Evolutionary conservation across 2,329 filamentous ascomycete genomes (phyloP).

Genomic region (Penicillium sp.): DNA sequence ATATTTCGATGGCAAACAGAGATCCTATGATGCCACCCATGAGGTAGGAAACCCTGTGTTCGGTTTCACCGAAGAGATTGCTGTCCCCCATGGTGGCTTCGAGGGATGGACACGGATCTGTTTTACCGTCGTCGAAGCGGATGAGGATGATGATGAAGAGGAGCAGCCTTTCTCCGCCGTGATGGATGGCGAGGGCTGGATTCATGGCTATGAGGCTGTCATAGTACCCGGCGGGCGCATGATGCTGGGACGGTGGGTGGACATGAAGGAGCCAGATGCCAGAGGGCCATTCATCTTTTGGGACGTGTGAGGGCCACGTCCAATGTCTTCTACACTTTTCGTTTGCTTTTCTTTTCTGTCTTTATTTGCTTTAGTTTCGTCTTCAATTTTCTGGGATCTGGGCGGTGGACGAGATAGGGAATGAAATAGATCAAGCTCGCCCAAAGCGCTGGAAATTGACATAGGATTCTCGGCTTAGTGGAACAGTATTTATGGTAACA

Average conservation of each 20-base stretch:
- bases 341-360: not conserved
- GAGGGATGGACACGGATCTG: conserved; percentile 33
- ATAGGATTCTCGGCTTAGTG: not conserved
- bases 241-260: conserved; percentile 44
- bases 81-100: conserved; percentile 22
- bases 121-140: conserved; percentile 27
- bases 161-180: conserved; percentile 5
- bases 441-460: not conserved
- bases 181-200: conserved; percentile 21
- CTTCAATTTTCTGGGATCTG: not conserved
- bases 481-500: not conserved
- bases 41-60: conserved; percentile 19
- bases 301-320: conserved; percentile 13
- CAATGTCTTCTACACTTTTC: too few species aligned
- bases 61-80: conserved; percentile 31
- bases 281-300: conserved; percentile 30
- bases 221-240: conserved; percentile 42
- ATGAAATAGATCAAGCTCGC: not conserved
- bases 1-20: conserved; percentile 25
- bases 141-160: not conserved
- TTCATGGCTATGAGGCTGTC: conserved; percentile 42
- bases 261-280: conserved; percentile 16
- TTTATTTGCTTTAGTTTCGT: not conserved
- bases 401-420: not conserved
- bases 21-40: conserved; percentile 3